phyloP scores from a whole-genome alignment of 1,139 yeast species.

The Zhuliangozyma parablackwelliae region DNA sequence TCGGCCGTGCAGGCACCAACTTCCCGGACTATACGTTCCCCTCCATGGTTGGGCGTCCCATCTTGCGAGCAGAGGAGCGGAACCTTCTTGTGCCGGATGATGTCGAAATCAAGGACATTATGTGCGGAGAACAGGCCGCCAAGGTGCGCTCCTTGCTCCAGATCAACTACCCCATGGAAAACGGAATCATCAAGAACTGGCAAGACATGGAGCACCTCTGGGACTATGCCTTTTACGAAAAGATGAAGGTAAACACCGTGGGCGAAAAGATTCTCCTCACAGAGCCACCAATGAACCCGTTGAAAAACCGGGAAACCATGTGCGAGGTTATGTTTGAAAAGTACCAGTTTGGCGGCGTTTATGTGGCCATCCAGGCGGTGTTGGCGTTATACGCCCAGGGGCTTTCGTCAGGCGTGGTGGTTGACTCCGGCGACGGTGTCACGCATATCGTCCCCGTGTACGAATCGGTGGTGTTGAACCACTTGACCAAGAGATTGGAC shows the following conservation, averaged over 20 bases:
- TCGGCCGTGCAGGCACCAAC: conserved; percentile 95
- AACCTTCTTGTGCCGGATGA: conserved; percentile 50
- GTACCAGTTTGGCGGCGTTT: conserved; percentile 92
- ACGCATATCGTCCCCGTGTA: conserved; percentile 98
- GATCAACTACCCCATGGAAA: conserved; percentile 96
- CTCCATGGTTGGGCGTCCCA: conserved; percentile 96
- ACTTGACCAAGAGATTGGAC: conserved; percentile 85
- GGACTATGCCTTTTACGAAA: conserved; percentile 95
- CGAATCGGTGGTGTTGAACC: conserved; percentile 92
- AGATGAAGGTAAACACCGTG: conserved; percentile 70
- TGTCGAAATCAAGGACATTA: conserved; percentile 79
- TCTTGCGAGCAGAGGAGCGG: conserved; percentile 93
- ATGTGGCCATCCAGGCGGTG: conserved; percentile 97
- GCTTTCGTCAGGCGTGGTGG: conserved; percentile 95
- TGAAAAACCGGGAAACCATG: conserved; percentile 90
- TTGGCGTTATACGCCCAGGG: conserved; percentile 97
- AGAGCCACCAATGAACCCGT: conserved; percentile 97
- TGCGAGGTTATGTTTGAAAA: conserved; percentile 97
- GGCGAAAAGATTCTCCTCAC: conserved; percentile 84
- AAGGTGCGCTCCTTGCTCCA: conserved; percentile 86
- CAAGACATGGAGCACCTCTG: conserved; percentile 97
- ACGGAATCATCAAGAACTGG: conserved; percentile 96
- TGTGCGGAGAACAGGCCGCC: conserved; percentile 97
- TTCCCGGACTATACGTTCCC: conserved; percentile 99
- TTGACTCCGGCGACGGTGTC: conserved; percentile 85